Conservation (phyloP, 2,329 filamentous ascomycete genomes). For the Neurospora crassa region DNA sequence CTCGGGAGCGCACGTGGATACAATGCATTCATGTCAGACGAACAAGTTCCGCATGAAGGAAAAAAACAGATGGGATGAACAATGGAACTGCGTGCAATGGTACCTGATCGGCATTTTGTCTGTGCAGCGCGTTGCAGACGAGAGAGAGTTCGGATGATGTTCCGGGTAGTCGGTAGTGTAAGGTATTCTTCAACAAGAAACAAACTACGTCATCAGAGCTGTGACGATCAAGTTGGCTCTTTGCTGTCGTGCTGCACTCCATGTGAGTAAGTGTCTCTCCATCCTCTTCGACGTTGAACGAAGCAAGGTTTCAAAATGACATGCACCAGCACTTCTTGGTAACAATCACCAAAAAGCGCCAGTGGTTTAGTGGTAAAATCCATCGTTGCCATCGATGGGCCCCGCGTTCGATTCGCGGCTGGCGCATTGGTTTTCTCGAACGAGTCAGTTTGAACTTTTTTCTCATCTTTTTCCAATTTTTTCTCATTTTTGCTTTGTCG, state of each 20-base stretch:
- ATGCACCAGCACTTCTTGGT: neutral
- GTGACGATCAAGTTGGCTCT: too few relatives aligned
- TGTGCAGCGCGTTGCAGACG: neutral
- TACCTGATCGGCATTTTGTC: neutral
- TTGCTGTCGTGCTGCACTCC: too few relatives aligned
- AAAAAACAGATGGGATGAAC: neutral
- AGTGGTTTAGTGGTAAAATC: constrained; percentile 46
- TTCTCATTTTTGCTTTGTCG: neutral
- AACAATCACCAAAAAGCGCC: constrained; percentile 1
- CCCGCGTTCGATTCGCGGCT: constrained; percentile 20
- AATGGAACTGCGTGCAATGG: neutral
- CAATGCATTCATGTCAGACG: neutral
- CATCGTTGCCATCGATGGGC: constrained; percentile 44
- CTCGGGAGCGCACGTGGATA: neutral
- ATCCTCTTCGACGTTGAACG: too few relatives aligned
- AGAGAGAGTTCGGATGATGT: neutral
- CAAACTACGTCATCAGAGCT: too few relatives aligned
- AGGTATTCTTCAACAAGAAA: neutral
- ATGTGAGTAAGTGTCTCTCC: too few relatives aligned
- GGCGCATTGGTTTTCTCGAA: constrained; percentile 8
- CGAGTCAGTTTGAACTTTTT: neutral
- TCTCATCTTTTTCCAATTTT: neutral
- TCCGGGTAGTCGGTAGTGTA: neutral
- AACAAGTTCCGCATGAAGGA: neutral
- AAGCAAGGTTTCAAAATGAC: neutral